phyloP scores from a whole-genome alignment of 805 yeast species.

The Zygosaccharomyces gambellarensis region DNA sequence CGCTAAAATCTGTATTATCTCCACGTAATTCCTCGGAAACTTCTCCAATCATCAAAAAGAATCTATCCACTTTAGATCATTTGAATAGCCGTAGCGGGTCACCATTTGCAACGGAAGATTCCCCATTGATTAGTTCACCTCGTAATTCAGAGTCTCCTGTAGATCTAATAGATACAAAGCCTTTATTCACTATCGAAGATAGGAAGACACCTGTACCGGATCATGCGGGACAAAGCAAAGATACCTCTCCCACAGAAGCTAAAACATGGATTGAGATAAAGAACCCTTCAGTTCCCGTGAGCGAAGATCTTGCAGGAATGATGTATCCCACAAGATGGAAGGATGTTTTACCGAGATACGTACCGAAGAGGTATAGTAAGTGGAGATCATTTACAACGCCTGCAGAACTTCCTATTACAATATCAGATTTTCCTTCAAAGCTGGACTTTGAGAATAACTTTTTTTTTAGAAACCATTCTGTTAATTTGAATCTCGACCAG shows the following conservation, averaged over 20 bases:
- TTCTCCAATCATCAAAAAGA: slow-evolving; percentile 15
- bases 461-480: slow-evolving; percentile 78
- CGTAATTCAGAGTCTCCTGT: slow-evolving; percentile 13
- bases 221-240: background rate
- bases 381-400: slow-evolving; percentile 95
- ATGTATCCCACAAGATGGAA: slow-evolving; percentile 84
- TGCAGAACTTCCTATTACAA: slow-evolving; percentile 81
- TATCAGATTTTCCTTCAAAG: slow-evolving; percentile 69
- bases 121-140: slow-evolving; percentile 12
- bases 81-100: slow-evolving; percentile 1
- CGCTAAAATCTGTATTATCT: background rate
- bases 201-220: background rate
- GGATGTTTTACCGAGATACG: slow-evolving; percentile 75
- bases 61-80: slow-evolving; percentile 5
- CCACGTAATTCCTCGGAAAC: background rate
- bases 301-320: slow-evolving; percentile 49
- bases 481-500: slow-evolving; percentile 56
- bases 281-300: slow-evolving; percentile 72
- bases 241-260: slow-evolving; percentile 5
- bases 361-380: slow-evolving; percentile 63
- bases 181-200: slow-evolving; percentile 5
- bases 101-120: slow-evolving; percentile 2
- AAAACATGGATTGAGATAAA: slow-evolving; percentile 55
- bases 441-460: slow-evolving; percentile 67
- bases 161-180: slow-evolving; percentile 5